Evolutionary conservation across 148 eudicot genomes (phyloP).

Genomic region (Cornus controversa): DNA sequence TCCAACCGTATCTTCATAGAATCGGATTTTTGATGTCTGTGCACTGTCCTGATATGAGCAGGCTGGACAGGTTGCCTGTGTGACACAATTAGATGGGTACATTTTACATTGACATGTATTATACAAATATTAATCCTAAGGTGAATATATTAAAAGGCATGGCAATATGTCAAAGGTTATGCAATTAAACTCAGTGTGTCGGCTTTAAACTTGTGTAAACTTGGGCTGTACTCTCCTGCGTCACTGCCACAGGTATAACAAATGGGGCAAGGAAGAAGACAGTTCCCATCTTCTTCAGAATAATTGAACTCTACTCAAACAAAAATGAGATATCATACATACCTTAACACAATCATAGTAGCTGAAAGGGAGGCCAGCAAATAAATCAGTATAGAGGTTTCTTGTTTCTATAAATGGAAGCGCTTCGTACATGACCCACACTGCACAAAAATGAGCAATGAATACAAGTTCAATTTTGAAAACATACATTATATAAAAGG

Average conservation of each 20-base stretch:
- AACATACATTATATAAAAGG: neutral
- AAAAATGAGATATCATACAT: slow-evolving; percentile 6
- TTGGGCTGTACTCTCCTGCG: too few species aligned
- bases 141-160: too few species aligned
- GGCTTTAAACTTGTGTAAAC: neutral
- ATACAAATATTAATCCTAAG: too few species aligned
- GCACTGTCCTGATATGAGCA: neutral
- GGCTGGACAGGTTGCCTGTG: neutral
- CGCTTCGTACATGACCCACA: slow-evolving; percentile 91
- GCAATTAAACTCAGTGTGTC: too few species aligned
- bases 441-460: slow-evolving; percentile 38
- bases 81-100: neutral
- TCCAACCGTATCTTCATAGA: neutral
- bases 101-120: neutral
- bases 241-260: neutral
- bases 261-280: neutral
- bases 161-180: too few species aligned
- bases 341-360: slow-evolving; percentile 70
- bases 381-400: slow-evolving; percentile 55
- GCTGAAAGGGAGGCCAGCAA: slow-evolving; percentile 59
- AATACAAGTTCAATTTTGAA: neutral
- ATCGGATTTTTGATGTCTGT: neutral
- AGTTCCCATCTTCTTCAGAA: neutral
- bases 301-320: neutral
- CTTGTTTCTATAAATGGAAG: slow-evolving; percentile 67